A percentile compares a stretch with the other conserved stretches of the same genome.
Evolutionary conservation across 1,284 basidiomycete genomes (phyloP).

Genomic region (Malassezia restricta): DNA sequence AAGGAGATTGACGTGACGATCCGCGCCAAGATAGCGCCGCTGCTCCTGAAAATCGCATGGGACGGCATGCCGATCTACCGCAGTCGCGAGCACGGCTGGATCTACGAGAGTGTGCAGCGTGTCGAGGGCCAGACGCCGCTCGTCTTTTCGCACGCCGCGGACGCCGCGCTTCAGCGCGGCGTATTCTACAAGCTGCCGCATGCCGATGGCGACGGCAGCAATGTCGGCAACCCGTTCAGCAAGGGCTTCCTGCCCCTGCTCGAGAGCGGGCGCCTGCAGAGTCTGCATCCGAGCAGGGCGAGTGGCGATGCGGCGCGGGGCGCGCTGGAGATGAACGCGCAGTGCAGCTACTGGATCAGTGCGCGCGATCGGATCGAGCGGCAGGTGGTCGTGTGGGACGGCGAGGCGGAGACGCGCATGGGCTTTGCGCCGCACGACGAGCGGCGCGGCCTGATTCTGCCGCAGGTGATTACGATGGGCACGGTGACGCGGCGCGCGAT

Average conservation of each 20-base stretch:
- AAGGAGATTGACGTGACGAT: conserved; percentile 66
- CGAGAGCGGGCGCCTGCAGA: conserved; percentile 57
- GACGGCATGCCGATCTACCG: conserved; percentile 70
- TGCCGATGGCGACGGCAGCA: conserved; percentile 82
- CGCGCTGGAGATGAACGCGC: conserved; percentile 80
- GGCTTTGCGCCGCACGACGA: conserved; percentile 16
- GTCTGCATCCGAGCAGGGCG: conserved; percentile 41
- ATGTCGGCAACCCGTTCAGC: conserved; percentile 80
- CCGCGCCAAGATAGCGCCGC: conserved; percentile 68
- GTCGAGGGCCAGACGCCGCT: background rate
- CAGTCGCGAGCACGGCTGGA: conserved; percentile 83
- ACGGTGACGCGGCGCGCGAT: conserved; percentile 94
- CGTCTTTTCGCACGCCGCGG: background rate
- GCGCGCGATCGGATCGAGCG: conserved; percentile 80
- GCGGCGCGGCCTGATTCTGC: conserved; percentile 66
- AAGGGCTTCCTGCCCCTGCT: conserved; percentile 82
- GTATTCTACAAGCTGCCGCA: conserved; percentile 75
- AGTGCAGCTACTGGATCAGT: conserved; percentile 96
- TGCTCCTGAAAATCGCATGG: conserved; percentile 80
- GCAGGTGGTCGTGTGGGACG: conserved; percentile 84
- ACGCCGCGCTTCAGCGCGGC: conserved; percentile 10
- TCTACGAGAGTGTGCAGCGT: conserved; percentile 49
- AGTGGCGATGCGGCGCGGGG: conserved; percentile 64
- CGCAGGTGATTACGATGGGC: conserved; percentile 95
- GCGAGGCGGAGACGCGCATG: conserved; percentile 49